phyloP scores from a whole-genome alignment of 2,329 filamentous ascomycete genomes.

The Colletotrichum tamarilloi region DNA sequence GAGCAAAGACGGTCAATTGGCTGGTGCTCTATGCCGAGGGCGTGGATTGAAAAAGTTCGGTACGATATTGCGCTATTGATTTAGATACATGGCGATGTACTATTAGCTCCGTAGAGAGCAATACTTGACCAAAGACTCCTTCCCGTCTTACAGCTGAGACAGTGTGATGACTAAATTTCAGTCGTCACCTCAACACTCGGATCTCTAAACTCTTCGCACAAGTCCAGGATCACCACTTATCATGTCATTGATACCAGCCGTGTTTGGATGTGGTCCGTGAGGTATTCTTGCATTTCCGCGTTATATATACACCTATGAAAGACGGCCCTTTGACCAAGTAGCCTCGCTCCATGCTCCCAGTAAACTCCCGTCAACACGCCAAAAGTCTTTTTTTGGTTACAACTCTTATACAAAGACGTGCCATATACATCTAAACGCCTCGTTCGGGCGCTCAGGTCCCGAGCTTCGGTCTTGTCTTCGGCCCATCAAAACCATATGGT shows the following conservation, averaged over 20 bases:
- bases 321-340: constrained; percentile 26
- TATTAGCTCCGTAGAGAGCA: not conserved
- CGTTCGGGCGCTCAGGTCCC: not conserved
- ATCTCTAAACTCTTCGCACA: not conserved
- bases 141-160: not conserved
- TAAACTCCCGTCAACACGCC: constrained; percentile 22
- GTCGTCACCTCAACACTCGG: too few relatives aligned
- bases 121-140: not conserved
- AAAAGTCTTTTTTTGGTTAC: constrained; percentile 32
- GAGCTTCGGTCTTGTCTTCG: not conserved
- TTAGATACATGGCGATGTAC: constrained; percentile 1
- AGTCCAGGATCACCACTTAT: not conserved
- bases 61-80: not conserved
- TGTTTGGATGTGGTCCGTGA: not conserved
- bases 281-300: constrained; percentile 36
- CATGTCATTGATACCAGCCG: not conserved
- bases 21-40: not conserved
- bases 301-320: constrained; percentile 35
- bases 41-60: not conserved
- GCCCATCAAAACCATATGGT: not conserved
- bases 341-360: constrained; percentile 31
- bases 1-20: not conserved
- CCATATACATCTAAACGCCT: not conserved
- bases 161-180: not conserved
- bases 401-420: constrained; percentile 31